phyloP scores from a whole-genome alignment of 2,329 filamentous ascomycete species.

The Diaporthe sp. region DNA sequence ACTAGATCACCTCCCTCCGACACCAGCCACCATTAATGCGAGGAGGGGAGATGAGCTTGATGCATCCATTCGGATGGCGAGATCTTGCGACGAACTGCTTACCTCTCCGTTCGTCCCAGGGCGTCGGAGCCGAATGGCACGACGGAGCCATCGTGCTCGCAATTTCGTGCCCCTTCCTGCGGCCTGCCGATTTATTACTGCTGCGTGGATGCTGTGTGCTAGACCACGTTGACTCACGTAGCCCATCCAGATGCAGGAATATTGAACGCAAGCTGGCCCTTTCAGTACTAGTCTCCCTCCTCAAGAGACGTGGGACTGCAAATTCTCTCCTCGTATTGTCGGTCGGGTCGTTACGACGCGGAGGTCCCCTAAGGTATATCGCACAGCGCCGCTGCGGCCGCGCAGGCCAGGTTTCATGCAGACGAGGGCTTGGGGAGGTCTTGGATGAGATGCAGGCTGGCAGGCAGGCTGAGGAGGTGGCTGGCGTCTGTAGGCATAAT shows the following conservation, averaged over 20 bases:
- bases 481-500: conserved; percentile 7
- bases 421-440: background rate
- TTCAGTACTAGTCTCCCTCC: background rate
- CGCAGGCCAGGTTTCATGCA: conserved; percentile 22
- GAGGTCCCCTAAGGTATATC: background rate
- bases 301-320: background rate
- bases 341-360: background rate
- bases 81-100: conserved; percentile 15
- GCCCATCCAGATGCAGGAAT: background rate
- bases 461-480: background rate
- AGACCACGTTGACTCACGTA: background rate
- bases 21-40: background rate
- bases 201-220: background rate
- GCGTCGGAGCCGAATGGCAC: conserved; percentile 21
- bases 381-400: conserved; percentile 14
- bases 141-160: conserved; percentile 17
- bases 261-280: background rate
- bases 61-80: background rate
- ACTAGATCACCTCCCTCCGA: background rate
- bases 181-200: conserved; percentile 2
- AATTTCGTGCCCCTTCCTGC: conserved; percentile 10
- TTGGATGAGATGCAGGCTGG: background rate
- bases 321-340: background rate
- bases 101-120: conserved; percentile 10
- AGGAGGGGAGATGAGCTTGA: background rate